Evolutionary conservation across 345 rosid genomes (phyloP), one percentile per base, ranked within the genome.

Genomic region (Psidium friedrichsthalianum): DNA sequence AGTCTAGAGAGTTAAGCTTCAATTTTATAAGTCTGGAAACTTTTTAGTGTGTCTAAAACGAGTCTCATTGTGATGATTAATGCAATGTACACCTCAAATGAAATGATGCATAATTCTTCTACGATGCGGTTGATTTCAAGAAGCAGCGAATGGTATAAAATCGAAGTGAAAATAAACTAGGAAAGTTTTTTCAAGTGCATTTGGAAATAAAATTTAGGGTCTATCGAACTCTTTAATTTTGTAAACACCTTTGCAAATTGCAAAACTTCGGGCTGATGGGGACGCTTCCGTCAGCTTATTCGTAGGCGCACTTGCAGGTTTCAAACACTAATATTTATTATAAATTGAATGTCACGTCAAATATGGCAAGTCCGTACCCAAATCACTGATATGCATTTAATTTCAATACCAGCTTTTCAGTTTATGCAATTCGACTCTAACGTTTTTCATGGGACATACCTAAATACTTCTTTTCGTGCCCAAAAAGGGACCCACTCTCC

Each of bases 321-420:
- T 57, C 61, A 56, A 56, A 8, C 58, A 1, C 6, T 11, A 10
- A 25, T 24, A 44, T 24, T 57, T 25, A 25, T 57, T 57, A 57
- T 52, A 5, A 52, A 15, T 6, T 22, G 20, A 54, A 54, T 18
- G 24, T 3, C 22, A 20, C 7, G 22, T 16, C 54, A 54, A 54
- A 54, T 20, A 0, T 18, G 24, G 6, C 9, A 4, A 55, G 22
- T 55, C 74, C 20, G 0, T 5, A 12, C 36, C 5, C 22, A 61
- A 6, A 18, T 18, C 24, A 18, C 56, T 6, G 18, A 54, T 3
- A 6, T 55, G 21, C 18, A 7, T 4, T 20, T 24, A 13, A 55
- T 21, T 55, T 47, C 6, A 24, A 55, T 21, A 21, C 57, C 3
- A 20, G 56, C 1, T 52, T 52, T 52, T 52, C 14, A 53, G 7